Evolutionary conservation across 305 asterid species (phyloP).

Genomic region (Plantago coronopus): DNA sequence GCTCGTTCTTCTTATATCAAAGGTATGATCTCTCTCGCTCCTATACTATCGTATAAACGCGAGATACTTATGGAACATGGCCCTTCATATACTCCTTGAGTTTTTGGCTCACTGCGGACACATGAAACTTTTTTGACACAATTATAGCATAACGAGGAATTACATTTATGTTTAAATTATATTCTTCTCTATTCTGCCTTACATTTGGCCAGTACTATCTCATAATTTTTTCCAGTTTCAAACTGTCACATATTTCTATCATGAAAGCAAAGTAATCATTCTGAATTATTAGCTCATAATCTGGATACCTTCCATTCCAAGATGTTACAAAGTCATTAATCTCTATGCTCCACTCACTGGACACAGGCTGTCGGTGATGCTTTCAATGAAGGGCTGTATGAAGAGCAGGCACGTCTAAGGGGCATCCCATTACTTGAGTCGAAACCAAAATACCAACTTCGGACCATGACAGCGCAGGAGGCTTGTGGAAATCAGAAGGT

Average conservation of each 20-base stretch:
- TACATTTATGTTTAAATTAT: too few species aligned
- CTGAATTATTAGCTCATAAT: too few species aligned
- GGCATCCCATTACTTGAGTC: conserved; percentile 93
- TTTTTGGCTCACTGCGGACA: neutral
- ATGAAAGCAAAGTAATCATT: too few species aligned
- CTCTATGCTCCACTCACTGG: conserved; percentile 16
- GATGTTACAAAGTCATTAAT: conserved; percentile 12
- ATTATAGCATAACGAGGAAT: too few species aligned
- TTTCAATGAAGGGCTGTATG: conserved; percentile 93
- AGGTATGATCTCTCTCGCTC: conserved; percentile 40
- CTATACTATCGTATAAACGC: neutral
- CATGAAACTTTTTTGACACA: too few species aligned
- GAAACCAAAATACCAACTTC: conserved; percentile 93
- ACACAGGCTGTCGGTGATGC: conserved; percentile 98
- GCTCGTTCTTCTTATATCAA: conserved; percentile 97
- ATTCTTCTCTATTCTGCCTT: too few species aligned
- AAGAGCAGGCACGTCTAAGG: conserved; percentile 90
- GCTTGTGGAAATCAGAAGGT: conserved; percentile 89
- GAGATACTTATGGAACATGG: neutral
- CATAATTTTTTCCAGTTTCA: too few species aligned
- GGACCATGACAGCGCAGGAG: conserved; percentile 84
- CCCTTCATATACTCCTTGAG: neutral
- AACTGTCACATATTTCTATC: too few species aligned
- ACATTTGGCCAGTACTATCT: too few species aligned
- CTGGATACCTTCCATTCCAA: neutral